A percentile compares a stretch with the other conserved stretches of the same genome.
Conservation (phyloP, 1,284 basidiomycete species). For the Melanopsichium pennsylvanicum region DNA sequence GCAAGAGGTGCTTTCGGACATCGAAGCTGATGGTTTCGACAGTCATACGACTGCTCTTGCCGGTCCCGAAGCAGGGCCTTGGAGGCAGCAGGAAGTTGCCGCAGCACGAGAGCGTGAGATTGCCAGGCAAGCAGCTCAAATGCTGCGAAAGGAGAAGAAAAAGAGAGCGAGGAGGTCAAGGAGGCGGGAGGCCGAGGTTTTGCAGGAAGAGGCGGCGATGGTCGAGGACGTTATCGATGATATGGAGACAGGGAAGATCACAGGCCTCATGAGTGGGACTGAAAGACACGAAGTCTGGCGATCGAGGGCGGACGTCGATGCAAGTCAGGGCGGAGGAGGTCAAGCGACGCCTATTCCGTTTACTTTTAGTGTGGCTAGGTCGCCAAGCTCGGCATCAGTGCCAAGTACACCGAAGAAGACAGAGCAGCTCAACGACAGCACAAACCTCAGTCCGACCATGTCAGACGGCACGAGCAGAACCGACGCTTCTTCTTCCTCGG, state of each 20-base stretch:
- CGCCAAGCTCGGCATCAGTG: no score
- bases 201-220: slow-evolving; percentile 27
- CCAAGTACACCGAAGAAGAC: background rate
- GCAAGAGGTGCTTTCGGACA: slow-evolving; percentile 1
- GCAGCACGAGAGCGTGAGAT: slow-evolving; percentile 11
- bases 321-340: background rate
- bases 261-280: background rate
- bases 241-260: slow-evolving; percentile 4
- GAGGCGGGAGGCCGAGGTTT: slow-evolving; percentile 13
- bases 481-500: slow-evolving; percentile 20
- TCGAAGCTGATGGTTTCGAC: background rate
- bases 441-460: slow-evolving; percentile 6
- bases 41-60: background rate
- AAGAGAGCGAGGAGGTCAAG: slow-evolving; percentile 11
- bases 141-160: slow-evolving; percentile 15
- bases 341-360: slow-evolving; percentile 3
- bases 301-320: slow-evolving; percentile 4
- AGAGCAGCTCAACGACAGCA: background rate
- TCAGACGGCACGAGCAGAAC: slow-evolving; percentile 12
- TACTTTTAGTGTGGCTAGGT: slow-evolving; percentile 26
- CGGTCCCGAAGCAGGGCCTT: background rate
- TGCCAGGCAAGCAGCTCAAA: slow-evolving; percentile 13
- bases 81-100: slow-evolving; percentile 10
- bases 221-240: slow-evolving; percentile 30
- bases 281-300: slow-evolving; percentile 6